Base-by-base conservation (phyloP, 2,329 filamentous ascomycete species). In the Aspergillus sp. region DNA sequence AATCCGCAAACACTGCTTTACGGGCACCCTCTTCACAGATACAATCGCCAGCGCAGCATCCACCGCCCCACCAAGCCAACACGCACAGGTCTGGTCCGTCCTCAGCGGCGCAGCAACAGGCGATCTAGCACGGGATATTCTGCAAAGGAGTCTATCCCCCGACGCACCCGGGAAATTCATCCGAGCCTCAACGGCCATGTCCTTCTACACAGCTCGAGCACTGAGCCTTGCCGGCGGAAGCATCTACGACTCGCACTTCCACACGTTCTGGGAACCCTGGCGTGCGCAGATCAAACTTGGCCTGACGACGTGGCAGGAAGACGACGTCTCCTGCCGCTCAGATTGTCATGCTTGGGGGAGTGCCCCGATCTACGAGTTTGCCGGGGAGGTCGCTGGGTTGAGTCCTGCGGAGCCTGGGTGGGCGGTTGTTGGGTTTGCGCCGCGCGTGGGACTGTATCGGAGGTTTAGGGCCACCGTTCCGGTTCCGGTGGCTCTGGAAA, bases 321-420 rank as follows among this genome's bases (percentile, higher is more conserved):
- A 38, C 13, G 34, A 38, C 13, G 34, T 38, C 9, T 38, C 34
- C 9, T 8, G 34, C 7, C 34, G 34, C 5, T 60, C 51, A 1
- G 58, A 60, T 15, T 60, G 58, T 30, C 58, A 60, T 13, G 58
- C 51, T 7, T 60, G 58, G 58, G 54, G 58, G 5, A 53, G 51
- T 8, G 48, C 34, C 28, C 58, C 58, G 3, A 25, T 60, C 30
- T 22, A 60, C n/a, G 58, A 60, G 58, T 41, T 60, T 15, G 46
- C 49, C 3, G 38, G 30, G 8, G 43, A 55, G 51, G 30, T 60
- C 2, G 47, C 48, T 19, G 58, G 58, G 7, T 25, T 60, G 7
- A 30, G 13, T 15, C 46, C 57, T 7, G 30, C 41, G n/a, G 28
- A 48, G 38, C 57, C 57, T 9, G 57, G 57, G n/a, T 46, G 47